phyloP scores from a whole-genome alignment of 257 asterid genomes.

The Eustoma russellianum region DNA sequence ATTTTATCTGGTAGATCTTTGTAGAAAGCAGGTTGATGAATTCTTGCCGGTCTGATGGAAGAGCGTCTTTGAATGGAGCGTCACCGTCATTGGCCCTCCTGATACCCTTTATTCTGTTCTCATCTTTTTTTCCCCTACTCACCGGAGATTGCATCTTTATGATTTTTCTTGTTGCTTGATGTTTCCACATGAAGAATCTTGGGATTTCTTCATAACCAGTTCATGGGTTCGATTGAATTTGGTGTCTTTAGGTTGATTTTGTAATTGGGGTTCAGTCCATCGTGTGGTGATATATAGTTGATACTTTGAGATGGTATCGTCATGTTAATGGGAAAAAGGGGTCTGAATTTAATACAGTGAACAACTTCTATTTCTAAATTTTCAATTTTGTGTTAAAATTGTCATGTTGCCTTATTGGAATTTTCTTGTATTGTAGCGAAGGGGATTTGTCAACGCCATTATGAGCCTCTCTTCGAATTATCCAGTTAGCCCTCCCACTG shows the following conservation, averaged over 20 bases:
- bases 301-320: too few species aligned
- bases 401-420: constrained; percentile 1
- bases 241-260: too few species aligned
- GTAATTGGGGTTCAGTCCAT: too few species aligned
- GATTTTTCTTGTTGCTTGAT: too few species aligned
- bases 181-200: too few species aligned
- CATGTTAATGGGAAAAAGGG: neutral
- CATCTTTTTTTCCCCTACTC: neutral
- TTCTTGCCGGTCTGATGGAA: constrained; percentile 62
- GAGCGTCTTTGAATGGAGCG: constrained; percentile 78
- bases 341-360: too few species aligned
- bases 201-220: too few species aligned
- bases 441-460: constrained; percentile 89
- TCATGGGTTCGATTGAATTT: too few species aligned
- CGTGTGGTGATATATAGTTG: too few species aligned
- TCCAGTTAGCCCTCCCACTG: constrained; percentile 81
- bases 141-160: constrained; percentile 5
- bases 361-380: neutral
- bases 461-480: constrained; percentile 78
- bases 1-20: constrained; percentile 42
- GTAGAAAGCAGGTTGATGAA: constrained; percentile 67
- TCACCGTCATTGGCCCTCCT: constrained; percentile 82
- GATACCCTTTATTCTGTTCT: constrained; percentile 39
- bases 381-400: neutral
- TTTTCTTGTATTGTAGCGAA: constrained; percentile 48